Percentiles rank a stretch among this genome's conserved stretches.
Evolutionary conservation across 164 flowering plant species (phyloP).

Genomic region (Warburgia ugandensis): DNA sequence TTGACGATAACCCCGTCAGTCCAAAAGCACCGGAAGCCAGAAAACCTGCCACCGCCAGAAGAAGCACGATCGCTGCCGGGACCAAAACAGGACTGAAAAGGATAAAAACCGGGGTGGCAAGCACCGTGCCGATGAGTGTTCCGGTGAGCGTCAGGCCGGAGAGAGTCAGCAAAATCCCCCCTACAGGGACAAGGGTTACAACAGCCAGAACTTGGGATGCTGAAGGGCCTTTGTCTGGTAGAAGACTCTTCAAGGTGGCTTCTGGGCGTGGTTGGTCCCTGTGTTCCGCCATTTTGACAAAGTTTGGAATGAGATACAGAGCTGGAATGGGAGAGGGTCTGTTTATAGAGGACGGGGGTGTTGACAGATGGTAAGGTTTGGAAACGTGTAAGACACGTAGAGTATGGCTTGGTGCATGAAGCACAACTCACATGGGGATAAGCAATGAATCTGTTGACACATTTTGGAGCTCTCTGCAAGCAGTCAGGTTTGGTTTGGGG

Average conservation of each 20-base stretch:
- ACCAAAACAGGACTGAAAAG: slow-evolving; percentile 76
- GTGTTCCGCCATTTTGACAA: slow-evolving; percentile 35
- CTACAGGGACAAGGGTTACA: no score
- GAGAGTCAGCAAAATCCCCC: no score
- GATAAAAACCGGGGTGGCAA: slow-evolving; percentile 60
- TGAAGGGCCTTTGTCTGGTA: no score
- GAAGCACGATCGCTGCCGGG: slow-evolving; percentile 51
- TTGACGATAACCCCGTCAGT: slow-evolving; percentile 47
- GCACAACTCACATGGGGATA: background rate
- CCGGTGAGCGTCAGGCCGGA: slow-evolving; percentile 55
- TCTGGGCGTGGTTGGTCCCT: slow-evolving; percentile 5
- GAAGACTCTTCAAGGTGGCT: no score
- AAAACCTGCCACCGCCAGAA: slow-evolving; percentile 54
- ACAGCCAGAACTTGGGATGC: slow-evolving; percentile 43
- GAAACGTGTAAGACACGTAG: background rate
- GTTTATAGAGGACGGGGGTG: background rate
- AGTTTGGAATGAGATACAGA: no score
- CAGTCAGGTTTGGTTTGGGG: no score
- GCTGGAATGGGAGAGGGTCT: background rate
- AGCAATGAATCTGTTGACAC: no score
- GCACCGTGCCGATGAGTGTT: slow-evolving; percentile 43
- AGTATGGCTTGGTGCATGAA: slow-evolving; percentile 2
- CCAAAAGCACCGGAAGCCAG: slow-evolving; percentile 73
- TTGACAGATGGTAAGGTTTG: background rate
- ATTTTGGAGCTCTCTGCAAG: no score